Conservation (phyloP, 805 yeast genomes). For the Metahyphopichia silvanorum region DNA sequence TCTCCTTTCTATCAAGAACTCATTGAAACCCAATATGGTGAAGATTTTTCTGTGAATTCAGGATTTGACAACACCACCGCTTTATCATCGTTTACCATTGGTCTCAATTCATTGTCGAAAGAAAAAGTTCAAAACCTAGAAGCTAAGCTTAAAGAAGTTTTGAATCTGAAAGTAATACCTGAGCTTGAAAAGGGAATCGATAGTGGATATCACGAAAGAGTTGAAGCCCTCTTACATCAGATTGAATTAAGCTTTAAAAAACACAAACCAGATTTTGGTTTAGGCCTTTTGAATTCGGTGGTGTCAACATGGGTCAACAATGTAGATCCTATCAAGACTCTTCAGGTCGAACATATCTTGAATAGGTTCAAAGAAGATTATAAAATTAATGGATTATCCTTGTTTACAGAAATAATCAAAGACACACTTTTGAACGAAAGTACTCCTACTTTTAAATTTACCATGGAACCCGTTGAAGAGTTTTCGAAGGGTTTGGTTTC, state of each 20-base stretch:
- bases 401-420: conserved; percentile 61
- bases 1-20: conserved; percentile 85
- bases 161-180: conserved; percentile 39
- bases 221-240: conserved; percentile 88
- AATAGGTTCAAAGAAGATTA: conserved; percentile 61
- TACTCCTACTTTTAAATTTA: conserved; percentile 61
- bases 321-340: conserved; percentile 66
- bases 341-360: conserved; percentile 65
- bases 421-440: conserved; percentile 44
- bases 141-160: conserved; percentile 41
- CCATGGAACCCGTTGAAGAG: conserved; percentile 66
- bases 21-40: conserved; percentile 80
- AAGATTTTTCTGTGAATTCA: conserved; percentile 82
- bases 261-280: conserved; percentile 87
- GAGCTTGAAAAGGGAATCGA: conserved; percentile 21
- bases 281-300: conserved; percentile 66
- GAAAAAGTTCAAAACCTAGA: conserved; percentile 49
- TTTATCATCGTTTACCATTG: conserved; percentile 74
- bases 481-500: conserved; percentile 48
- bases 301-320: conserved; percentile 86
- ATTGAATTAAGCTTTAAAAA: conserved; percentile 79
- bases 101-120: conserved; percentile 69
- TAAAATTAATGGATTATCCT: conserved; percentile 39
- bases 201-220: conserved; percentile 34
- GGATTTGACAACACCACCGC: conserved; percentile 85